These are phyloP conservation scores for Thalassiosira profunda DNA, from an alignment of 108 stramenopile species.

Conservation along the genomic window DNA sequence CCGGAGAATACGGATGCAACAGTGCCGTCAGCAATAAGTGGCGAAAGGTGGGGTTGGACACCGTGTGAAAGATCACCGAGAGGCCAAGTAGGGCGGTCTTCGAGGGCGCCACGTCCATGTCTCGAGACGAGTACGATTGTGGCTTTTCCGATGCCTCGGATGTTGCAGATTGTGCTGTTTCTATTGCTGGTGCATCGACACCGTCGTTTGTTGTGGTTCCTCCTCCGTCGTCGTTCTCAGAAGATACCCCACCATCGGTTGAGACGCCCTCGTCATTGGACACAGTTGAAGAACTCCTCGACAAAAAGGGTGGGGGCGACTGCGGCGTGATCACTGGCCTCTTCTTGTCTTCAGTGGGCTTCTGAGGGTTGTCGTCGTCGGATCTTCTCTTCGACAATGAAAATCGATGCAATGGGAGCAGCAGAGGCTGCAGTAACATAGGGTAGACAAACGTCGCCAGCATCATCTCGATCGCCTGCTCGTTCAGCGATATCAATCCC, in stretches of 20 bases:
- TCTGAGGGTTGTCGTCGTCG: background rate
- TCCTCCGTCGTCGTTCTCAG: background rate
- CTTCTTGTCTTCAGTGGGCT: too few species aligned
- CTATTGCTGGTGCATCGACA: too few species aligned
- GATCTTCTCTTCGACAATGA: slow-evolving; percentile 26
- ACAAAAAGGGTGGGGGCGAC: slow-evolving; percentile 26
- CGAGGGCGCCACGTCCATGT: slow-evolving; percentile 66
- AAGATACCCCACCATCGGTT: background rate
- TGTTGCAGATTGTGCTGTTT: background rate
- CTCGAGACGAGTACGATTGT: slow-evolving; percentile 22
- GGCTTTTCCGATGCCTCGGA: background rate
- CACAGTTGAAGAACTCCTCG: background rate
- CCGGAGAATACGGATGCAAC: slow-evolving; percentile 82
- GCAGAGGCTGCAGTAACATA: slow-evolving; percentile 79
- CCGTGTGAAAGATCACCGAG: slow-evolving; percentile 70
- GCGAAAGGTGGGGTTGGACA: slow-evolving; percentile 70
- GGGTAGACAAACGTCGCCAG: slow-evolving; percentile 92
- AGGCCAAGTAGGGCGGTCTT: slow-evolving; percentile 85
- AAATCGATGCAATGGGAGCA: slow-evolving; percentile 68
- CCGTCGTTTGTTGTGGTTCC: too few species aligned
- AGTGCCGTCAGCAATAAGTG: slow-evolving; percentile 72
- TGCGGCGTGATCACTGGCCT: slow-evolving; percentile 16
- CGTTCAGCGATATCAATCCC: slow-evolving; percentile 84
- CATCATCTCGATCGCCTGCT: slow-evolving; percentile 92
- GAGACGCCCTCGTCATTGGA: background rate